Evolutionary conservation across 352 stramenopile species (phyloP).

Genomic region (Hyaloperonospora arabidopsidis): DNA sequence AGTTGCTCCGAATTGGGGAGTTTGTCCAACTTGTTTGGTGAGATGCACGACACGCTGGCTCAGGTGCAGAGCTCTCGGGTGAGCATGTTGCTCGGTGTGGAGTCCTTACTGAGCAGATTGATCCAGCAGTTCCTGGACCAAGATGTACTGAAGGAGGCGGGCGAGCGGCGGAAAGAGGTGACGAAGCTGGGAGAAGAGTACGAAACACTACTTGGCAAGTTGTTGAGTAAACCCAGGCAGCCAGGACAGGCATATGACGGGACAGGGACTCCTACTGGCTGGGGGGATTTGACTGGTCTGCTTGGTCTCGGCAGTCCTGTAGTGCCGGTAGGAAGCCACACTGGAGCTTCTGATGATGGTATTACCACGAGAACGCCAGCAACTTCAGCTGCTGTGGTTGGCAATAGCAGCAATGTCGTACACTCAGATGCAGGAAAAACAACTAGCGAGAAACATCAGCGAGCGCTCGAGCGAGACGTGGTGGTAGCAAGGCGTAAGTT

Average conservation of each 20-base stretch:
- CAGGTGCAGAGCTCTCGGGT: constrained; percentile 78
- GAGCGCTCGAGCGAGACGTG: constrained; percentile 61
- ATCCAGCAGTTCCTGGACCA: constrained; percentile 64
- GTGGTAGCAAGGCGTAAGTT: constrained; percentile 55
- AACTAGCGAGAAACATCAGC: constrained; percentile 29
- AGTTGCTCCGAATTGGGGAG: constrained; percentile 60
- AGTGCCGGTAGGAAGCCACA: constrained; percentile 11
- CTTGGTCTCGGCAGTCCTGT: constrained; percentile 27
- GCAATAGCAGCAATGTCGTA: constrained; percentile 19
- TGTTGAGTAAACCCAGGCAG: constrained; percentile 60
- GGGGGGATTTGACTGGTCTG: constrained; percentile 11
- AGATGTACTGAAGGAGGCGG: constrained; percentile 60
- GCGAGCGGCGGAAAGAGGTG: constrained; percentile 66
- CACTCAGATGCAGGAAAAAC: constrained; percentile 10
- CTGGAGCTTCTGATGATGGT: constrained; percentile 9
- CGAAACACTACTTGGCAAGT: constrained; percentile 69
- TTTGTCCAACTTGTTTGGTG: constrained; percentile 71
- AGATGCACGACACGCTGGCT: constrained; percentile 74
- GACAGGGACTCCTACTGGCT: constrained; percentile 21
- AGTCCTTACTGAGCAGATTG: constrained; percentile 60
- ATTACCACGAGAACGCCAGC: constrained; percentile 17
- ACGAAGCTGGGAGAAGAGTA: constrained; percentile 67
- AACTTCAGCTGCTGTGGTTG: constrained; percentile 7
- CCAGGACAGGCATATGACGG: constrained; percentile 17
- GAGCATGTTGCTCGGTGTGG: constrained; percentile 76